Evolutionary conservation across 2,329 filamentous ascomycete species (phyloP).

Genomic region (Ascomycota sp.): DNA sequence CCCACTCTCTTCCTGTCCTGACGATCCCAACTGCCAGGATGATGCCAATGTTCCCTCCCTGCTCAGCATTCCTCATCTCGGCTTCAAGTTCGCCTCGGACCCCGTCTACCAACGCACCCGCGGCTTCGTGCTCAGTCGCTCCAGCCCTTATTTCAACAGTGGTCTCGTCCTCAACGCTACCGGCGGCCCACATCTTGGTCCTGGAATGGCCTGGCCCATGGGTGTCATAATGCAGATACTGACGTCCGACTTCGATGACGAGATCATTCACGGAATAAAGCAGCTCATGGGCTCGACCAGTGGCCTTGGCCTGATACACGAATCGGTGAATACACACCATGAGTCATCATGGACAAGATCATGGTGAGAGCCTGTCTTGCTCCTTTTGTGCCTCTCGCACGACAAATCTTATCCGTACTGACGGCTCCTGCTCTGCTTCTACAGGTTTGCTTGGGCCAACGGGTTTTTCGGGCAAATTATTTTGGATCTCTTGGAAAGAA

Average conservation of each 20-base stretch:
- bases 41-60: conserved; percentile 43
- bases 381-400: conserved; percentile 6
- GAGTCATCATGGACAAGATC: conserved; percentile 14
- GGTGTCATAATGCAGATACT: conserved; percentile 59
- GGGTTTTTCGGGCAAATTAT: conserved; percentile 74
- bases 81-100: conserved; percentile 36
- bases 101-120: conserved; percentile 52
- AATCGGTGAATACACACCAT: conserved; percentile 23
- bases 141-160: conserved; percentile 53
- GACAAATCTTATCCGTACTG: no score
- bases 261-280: conserved; percentile 47
- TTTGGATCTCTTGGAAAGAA: conserved; percentile 51
- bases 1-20: no score
- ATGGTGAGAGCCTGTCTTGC: conserved; percentile 9
- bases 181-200: conserved; percentile 31
- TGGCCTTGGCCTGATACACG: conserved; percentile 59
- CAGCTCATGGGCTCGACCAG: conserved; percentile 49
- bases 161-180: conserved; percentile 29
- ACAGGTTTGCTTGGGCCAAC: conserved; percentile 76
- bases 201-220: conserved; percentile 76
- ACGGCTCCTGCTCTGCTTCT: background rate
- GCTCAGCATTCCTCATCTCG: conserved; percentile 38
- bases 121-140: conserved; percentile 48
- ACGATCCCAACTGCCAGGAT: conserved; percentile 14
- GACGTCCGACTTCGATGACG: conserved; percentile 54